A percentile compares a stretch with the other conserved stretches of the same genome.
Conservation (phyloP, 306 rosid species). For the Quercus robur region DNA sequence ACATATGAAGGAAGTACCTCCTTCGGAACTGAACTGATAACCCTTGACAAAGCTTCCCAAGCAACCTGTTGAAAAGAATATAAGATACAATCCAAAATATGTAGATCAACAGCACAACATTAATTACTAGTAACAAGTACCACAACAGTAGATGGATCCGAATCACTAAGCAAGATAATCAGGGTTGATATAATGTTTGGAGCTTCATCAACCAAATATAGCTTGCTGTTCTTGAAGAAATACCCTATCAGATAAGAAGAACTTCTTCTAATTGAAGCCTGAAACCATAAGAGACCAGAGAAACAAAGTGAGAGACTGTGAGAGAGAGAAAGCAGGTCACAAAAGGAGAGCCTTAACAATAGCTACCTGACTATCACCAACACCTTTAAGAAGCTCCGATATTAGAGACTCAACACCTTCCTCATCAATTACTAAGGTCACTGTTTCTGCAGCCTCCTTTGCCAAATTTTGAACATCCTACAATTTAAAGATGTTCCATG, state of each 20-base stretch:
- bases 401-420: slow-evolving; percentile 86
- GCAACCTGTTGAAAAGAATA: slow-evolving; percentile 49
- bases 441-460: slow-evolving; percentile 89
- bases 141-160: slow-evolving; percentile 73
- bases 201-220: slow-evolving; percentile 91
- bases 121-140: slow-evolving; percentile 42
- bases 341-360: slow-evolving; percentile 1
- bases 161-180: slow-evolving; percentile 83
- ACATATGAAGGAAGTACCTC: slow-evolving; percentile 87
- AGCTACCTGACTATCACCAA: slow-evolving; percentile 75
- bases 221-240: slow-evolving; percentile 88
- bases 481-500: slow-evolving; percentile 25
- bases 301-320: background rate
- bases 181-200: slow-evolving; percentile 84
- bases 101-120: slow-evolving; percentile 15
- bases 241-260: slow-evolving; percentile 81
- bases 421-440: slow-evolving; percentile 79
- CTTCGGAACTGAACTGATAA: slow-evolving; percentile 77
- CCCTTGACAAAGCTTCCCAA: slow-evolving; percentile 93
- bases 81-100: slow-evolving; percentile 11
- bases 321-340: background rate
- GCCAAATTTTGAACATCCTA: slow-evolving; percentile 86
- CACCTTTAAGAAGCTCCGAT: slow-evolving; percentile 80
- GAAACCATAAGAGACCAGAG: slow-evolving; percentile 30
- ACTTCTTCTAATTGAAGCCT: slow-evolving; percentile 81